Evolutionary conservation across 2,329 filamentous ascomycete species (phyloP).

Genomic region (Aspergillus udagawae): DNA sequence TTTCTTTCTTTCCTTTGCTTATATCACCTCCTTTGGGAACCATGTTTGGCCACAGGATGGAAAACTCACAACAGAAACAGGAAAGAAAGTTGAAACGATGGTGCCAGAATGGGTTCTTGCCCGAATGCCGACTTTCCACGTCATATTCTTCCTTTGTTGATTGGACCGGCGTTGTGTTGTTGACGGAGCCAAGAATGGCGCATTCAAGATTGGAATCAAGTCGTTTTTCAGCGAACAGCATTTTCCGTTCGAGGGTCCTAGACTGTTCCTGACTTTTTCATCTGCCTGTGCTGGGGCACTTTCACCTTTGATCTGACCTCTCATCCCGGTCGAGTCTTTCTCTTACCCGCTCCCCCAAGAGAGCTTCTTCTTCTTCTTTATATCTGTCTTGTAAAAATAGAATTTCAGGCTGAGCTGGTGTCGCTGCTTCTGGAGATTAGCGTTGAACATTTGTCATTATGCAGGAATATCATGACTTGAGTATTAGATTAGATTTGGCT

Average conservation of each 20-base stretch:
- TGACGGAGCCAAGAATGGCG: constrained; percentile 32
- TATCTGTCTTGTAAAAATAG: constrained; percentile 38
- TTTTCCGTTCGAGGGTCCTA: constrained; percentile 11
- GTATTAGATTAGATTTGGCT: constrained; percentile 12
- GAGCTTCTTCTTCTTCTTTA: constrained; percentile 6
- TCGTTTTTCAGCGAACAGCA: constrained; percentile 25
- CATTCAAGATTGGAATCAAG: constrained; percentile 27
- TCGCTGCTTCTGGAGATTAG: constrained; percentile 33
- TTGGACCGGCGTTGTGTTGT: constrained; percentile 34
- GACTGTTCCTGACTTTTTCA: constrained; percentile 11
- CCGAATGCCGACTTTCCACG: constrained; percentile 21
- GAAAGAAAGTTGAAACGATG: constrained; percentile 1
- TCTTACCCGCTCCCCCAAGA: not conserved
- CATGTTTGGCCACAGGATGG: constrained; percentile 6
- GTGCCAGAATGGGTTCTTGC: constrained; percentile 12
- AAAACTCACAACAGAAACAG: constrained; percentile 7
- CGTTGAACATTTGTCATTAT: constrained; percentile 30
- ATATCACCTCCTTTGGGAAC: constrained; percentile 12
- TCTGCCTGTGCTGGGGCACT: constrained; percentile 1
- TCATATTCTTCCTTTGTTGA: constrained; percentile 27
- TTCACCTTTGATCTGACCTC: constrained; percentile 11
- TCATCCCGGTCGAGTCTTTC: constrained; percentile 10
- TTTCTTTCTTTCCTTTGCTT: constrained; percentile 13
- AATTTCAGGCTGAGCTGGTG: constrained; percentile 26
- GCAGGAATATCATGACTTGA: constrained; percentile 32